Conservation (phyloP, 306 rosid species). For the Prunus mira region DNA sequence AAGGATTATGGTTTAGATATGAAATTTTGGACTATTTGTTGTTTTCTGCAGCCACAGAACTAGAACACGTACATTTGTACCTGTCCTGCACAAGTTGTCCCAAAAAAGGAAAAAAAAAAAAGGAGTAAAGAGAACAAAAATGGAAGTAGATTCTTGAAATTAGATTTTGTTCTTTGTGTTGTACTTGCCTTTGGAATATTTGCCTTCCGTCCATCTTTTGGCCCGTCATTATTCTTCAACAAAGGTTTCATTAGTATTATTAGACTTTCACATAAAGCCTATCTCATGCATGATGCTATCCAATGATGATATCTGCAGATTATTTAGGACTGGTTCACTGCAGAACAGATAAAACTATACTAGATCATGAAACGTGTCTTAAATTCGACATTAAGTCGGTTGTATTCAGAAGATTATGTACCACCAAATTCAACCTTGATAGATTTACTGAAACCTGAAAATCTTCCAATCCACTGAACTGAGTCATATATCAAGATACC, state of each 20-base stretch:
- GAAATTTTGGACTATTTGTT: neutral
- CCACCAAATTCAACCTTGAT: slow-evolving; percentile 27
- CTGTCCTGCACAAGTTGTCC: slow-evolving; percentile 1
- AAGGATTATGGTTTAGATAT: no score
- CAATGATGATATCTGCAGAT: no score
- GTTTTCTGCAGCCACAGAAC: neutral
- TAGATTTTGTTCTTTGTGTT: slow-evolving; percentile 32
- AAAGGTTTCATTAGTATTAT: neutral
- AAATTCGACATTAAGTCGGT: slow-evolving; percentile 37
- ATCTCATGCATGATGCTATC: neutral
- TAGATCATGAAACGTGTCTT: slow-evolving; percentile 17
- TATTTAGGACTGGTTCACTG: no score
- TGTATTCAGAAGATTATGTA: slow-evolving; percentile 43
- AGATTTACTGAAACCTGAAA: slow-evolving; percentile 21
- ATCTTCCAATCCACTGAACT: slow-evolving; percentile 28
- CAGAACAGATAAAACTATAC: neutral
- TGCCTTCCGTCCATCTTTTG: slow-evolving; percentile 1
- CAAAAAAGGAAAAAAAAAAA: neutral
- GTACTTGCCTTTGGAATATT: slow-evolving; percentile 31
- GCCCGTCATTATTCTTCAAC: slow-evolving; percentile 7
- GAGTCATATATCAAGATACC: neutral
- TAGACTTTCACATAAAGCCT: neutral
- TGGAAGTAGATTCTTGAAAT: slow-evolving; percentile 5
- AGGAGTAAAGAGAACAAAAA: neutral
- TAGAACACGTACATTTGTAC: neutral